A percentile compares a stretch with the other conserved stretches of the same genome.
Evolutionary conservation across 2,329 filamentous ascomycete species (phyloP).

Genomic region (Endocalyx cinctus): DNA sequence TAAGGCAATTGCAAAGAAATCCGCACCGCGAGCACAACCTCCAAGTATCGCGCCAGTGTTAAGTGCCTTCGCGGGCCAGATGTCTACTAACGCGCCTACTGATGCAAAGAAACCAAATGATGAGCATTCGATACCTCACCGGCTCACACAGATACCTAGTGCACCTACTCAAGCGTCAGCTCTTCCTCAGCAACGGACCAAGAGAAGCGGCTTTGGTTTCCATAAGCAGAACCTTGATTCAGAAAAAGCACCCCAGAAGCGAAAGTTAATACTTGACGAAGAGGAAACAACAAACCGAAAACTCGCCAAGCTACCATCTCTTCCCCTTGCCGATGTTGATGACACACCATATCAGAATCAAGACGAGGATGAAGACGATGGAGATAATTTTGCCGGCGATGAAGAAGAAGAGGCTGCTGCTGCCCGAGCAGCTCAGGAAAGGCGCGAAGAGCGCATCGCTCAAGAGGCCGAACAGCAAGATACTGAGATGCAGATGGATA

Average conservation of each 20-base stretch:
- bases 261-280: conserved; percentile 79
- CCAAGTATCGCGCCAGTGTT: conserved; percentile 50
- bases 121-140: conserved; percentile 27
- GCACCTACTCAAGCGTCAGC: conserved; percentile 38
- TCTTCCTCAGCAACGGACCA: conserved; percentile 63
- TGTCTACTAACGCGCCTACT: conserved; percentile 26
- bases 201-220: conserved; percentile 81
- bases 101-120: conserved; percentile 28
- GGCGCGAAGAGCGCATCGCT: conserved; percentile 66
- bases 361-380: conserved; percentile 63
- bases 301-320: conserved; percentile 81
- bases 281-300: conserved; percentile 84
- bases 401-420: conserved; percentile 87
- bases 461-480: conserved; percentile 47
- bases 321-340: conserved; percentile 61
- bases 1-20: conserved; percentile 79
- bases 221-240: conserved; percentile 60
- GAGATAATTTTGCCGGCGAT: conserved; percentile 71
- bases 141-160: conserved; percentile 1
- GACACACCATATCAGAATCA: conserved; percentile 57
- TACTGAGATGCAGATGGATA: conserved; percentile 36
- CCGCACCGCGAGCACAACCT: conserved; percentile 52
- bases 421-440: conserved; percentile 78
- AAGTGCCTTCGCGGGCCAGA: conserved; percentile 40
- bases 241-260: conserved; percentile 65